Evolutionary conservation across 805 yeast species (phyloP).

Genomic region (Yamadazyma kitorensis): DNA sequence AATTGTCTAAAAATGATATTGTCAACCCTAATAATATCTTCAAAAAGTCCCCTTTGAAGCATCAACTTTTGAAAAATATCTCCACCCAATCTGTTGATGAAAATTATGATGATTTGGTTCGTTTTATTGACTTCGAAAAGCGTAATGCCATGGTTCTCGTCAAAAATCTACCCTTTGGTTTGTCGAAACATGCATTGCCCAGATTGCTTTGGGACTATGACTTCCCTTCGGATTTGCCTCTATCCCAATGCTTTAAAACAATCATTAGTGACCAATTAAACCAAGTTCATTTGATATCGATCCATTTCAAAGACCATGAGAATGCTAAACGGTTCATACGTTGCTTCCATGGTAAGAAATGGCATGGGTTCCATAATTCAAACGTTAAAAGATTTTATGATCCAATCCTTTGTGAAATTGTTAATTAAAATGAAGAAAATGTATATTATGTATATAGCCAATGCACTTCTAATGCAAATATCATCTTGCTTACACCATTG

Average conservation of each 20-base stretch:
- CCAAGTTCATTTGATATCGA: slow-evolving; percentile 27
- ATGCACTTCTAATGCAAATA: neutral
- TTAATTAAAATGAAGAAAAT: slow-evolving; percentile 17
- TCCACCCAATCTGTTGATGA: slow-evolving; percentile 1
- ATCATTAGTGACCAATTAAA: slow-evolving; percentile 24
- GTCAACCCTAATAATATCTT: slow-evolving; percentile 3
- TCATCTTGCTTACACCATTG: slow-evolving; percentile 1
- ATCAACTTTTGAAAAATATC: slow-evolving; percentile 2
- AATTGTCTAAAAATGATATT: neutral
- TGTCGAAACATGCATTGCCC: slow-evolving; percentile 35
- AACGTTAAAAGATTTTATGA: slow-evolving; percentile 27
- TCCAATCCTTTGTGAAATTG: slow-evolving; percentile 30
- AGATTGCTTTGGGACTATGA: slow-evolving; percentile 50
- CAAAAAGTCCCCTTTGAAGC: slow-evolving; percentile 2
- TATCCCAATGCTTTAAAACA: slow-evolving; percentile 15
- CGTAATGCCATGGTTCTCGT: slow-evolving; percentile 35
- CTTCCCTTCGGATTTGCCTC: slow-evolving; percentile 22
- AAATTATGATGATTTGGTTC: slow-evolving; percentile 13
- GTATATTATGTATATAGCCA: neutral
- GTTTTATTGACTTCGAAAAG: slow-evolving; percentile 16
- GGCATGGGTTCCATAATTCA: slow-evolving; percentile 28
- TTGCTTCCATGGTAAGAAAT: slow-evolving; percentile 49
- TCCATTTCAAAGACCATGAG: slow-evolving; percentile 41
- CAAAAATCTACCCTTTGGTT: slow-evolving; percentile 46
- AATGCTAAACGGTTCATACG: slow-evolving; percentile 53